Evolutionary conservation across 169 alveolate species (phyloP).

Genomic region (Plasmodium gonderi): DNA sequence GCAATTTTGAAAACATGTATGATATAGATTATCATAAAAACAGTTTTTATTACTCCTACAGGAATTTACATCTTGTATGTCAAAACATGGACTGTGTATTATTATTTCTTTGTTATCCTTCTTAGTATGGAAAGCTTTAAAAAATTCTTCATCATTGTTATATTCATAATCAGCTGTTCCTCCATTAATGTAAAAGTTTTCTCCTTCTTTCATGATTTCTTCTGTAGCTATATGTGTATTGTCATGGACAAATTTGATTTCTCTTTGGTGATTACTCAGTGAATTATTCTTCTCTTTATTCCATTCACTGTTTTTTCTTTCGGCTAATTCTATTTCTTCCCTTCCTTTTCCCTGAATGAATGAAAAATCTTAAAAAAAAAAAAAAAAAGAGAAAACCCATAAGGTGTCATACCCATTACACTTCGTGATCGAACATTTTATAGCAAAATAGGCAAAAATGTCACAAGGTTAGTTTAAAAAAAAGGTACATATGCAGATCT

Average conservation of each 20-base stretch:
- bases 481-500: neutral
- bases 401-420: too few relatives aligned
- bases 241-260: neutral
- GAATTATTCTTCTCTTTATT: neutral
- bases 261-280: neutral
- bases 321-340: neutral
- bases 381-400: slow-evolving; percentile 11
- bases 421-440: too few relatives aligned
- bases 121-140: slow-evolving; percentile 14
- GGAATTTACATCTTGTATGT: neutral
- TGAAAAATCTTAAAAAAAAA: slow-evolving; percentile 19
- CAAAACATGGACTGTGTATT: slow-evolving; percentile 54
- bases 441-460: neutral
- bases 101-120: neutral
- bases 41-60: slow-evolving; percentile 17
- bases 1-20: slow-evolving; percentile 51
- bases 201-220: slow-evolving; percentile 36
- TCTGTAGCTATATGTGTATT: neutral
- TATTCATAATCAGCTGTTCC: slow-evolving; percentile 27
- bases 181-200: slow-evolving; percentile 34
- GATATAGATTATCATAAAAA: slow-evolving; percentile 35
- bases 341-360: neutral
- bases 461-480: neutral
- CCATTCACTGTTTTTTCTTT: neutral
- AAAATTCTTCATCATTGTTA: slow-evolving; percentile 54